Evolutionary conservation across 495 filamentous ascomycete genomes (phyloP).

Genomic region (Baudoinia panamericana): DNA sequence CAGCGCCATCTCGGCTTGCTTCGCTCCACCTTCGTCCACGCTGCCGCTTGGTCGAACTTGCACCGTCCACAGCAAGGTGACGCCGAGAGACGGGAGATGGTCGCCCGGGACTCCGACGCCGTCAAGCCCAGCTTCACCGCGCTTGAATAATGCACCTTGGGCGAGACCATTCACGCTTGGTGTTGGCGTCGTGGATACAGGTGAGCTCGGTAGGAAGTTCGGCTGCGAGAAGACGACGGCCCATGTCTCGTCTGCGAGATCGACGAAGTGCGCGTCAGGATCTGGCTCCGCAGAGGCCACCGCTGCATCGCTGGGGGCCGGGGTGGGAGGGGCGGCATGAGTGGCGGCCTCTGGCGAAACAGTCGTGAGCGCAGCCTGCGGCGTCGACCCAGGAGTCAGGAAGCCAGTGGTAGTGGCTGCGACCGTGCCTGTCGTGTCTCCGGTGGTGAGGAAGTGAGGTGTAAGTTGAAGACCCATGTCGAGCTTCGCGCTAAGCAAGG

Average conservation of each 20-base stretch:
- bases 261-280: slow-evolving; percentile 59
- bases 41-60: slow-evolving; percentile 10
- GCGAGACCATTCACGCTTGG: slow-evolving; percentile 47
- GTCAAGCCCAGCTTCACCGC: slow-evolving; percentile 41
- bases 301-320: slow-evolving; percentile 31
- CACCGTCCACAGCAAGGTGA: slow-evolving; percentile 40
- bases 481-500: slow-evolving; percentile 7
- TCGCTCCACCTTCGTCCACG: slow-evolving; percentile 35
- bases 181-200: slow-evolving; percentile 35
- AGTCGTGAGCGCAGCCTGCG: slow-evolving; percentile 6
- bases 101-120: slow-evolving; percentile 2
- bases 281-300: slow-evolving; percentile 33
- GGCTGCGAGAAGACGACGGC: slow-evolving; percentile 56
- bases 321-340: slow-evolving; percentile 39
- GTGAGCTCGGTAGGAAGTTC: too few species aligned
- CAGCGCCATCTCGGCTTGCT: slow-evolving; percentile 46
- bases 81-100: slow-evolving; percentile 15
- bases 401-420: not conserved
- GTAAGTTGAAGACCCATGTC: slow-evolving; percentile 8
- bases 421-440: not conserved
- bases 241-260: slow-evolving; percentile 72
- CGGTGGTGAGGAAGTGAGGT: not conserved
- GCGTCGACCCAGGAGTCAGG: slow-evolving; percentile 14
- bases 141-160: slow-evolving; percentile 66
- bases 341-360: slow-evolving; percentile 38